Base-by-base conservation (phyloP, 176 grass and related monocot genomes). In the Urochloa ruziziensis region DNA sequence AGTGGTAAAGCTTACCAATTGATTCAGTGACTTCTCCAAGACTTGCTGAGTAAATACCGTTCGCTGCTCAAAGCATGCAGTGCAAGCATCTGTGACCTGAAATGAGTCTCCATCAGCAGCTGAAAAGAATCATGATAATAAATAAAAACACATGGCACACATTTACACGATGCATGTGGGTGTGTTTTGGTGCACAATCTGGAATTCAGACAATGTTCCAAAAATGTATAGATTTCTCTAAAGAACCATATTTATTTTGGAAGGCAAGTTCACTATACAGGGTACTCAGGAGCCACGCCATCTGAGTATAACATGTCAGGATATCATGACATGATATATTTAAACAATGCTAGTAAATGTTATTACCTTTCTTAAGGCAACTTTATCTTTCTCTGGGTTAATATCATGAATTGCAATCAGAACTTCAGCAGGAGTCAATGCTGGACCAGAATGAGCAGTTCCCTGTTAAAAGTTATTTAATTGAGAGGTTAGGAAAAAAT, bases 11-110 rank as follows among this genome's bases (percentile, higher is more conserved):
- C 49, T 25, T 90, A 99, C 97, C 97, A 99, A 82, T 87, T 92
- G 88, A 87, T 88, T 92, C 88, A 99, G 73, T 77, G 97, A 88
- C 56, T 89, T 99, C 32, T 89, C 97, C 78, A 99, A 83, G 79
- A 99, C 97, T 89, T 99, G 97, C 67, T 99, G 93, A 43, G 97
- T 99, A 90, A 99, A 99, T 75, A 99, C 97, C 4, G 91, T 96
- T 16, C 93, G 91, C 72, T 99, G 95, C 82, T 98, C 95, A 90
- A 98, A 95, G 84, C 95, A 98, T 82, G 95, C 89, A 13, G 90
- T 98, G 85, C 97, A 99, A 85, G 91, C 93, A 82, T 99, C 97
- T 77, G 66, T 99, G 47, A 99, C 86, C 97, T 99, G 97, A 89
- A 89, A 80, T 81, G 25, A 40, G 54, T 82, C 59, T 66, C 37